Conservation (phyloP, 2,329 filamentous ascomycete species). For the Aspergillus candidus region DNA sequence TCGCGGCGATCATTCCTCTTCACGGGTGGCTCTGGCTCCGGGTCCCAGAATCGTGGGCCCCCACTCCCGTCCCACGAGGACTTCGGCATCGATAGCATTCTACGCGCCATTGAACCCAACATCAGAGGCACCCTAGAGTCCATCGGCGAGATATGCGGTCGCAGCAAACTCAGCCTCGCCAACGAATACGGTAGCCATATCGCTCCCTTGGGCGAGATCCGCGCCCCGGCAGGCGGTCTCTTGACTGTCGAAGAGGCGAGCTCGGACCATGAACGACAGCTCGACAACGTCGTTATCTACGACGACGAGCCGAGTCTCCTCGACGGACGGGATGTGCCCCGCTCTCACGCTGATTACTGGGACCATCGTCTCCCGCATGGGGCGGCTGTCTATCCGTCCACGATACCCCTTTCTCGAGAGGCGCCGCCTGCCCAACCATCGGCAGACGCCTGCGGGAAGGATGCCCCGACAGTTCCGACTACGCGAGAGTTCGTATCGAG, state of each 20-base stretch:
- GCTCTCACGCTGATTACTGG: constrained; percentile 33
- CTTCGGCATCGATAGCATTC: constrained; percentile 52
- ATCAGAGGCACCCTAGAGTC: constrained; percentile 54
- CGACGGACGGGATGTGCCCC: constrained; percentile 31
- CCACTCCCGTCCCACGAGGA: constrained; percentile 45
- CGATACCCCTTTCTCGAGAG: constrained; percentile 14
- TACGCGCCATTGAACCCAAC: constrained; percentile 53
- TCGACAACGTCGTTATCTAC: constrained; percentile 30
- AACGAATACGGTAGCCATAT: constrained; percentile 59
- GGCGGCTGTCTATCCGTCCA: constrained; percentile 11
- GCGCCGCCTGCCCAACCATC: constrained; percentile 10
- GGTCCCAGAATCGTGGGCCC: constrained; percentile 18
- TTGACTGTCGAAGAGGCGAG: constrained; percentile 41
- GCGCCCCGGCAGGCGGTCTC: constrained; percentile 30
- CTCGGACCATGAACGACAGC: constrained; percentile 31
- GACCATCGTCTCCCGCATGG: constrained; percentile 27
- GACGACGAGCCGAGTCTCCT: constrained; percentile 35
- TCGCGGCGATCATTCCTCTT: constrained; percentile 28
- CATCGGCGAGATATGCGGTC: constrained; percentile 58
- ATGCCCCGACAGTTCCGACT: constrained; percentile 4
- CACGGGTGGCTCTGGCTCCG: constrained; percentile 9
- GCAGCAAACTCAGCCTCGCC: constrained; percentile 55
- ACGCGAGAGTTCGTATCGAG: constrained; percentile 25
- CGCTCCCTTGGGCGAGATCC: constrained; percentile 55
- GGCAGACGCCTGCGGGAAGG: constrained; percentile 6